phyloP scores from a whole-genome alignment of 1,139 yeast genomes.

The Pneumocystis jirovecii region DNA sequence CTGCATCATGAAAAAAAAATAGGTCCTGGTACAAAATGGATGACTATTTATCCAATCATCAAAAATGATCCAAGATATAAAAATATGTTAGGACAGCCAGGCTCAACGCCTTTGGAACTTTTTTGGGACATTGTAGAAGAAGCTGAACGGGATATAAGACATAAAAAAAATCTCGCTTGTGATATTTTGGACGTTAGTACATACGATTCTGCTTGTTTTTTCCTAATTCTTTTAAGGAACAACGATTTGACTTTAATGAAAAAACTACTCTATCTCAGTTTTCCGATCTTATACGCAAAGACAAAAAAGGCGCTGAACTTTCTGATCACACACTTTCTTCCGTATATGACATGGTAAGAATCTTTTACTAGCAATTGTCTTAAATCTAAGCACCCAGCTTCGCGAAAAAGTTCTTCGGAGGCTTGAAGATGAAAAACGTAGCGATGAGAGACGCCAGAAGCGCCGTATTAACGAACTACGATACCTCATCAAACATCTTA shows the following conservation, averaged over 20 bases:
- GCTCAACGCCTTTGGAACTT: slow-evolving; percentile 65
- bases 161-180: slow-evolving; percentile 45
- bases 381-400: slow-evolving; percentile 1
- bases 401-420: slow-evolving; percentile 18
- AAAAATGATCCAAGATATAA: slow-evolving; percentile 46
- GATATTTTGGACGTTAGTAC: slow-evolving; percentile 32
- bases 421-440: slow-evolving; percentile 24
- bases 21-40: slow-evolving; percentile 46
- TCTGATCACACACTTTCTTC: slow-evolving; percentile 12
- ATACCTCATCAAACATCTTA: slow-evolving; percentile 24
- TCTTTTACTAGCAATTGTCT: not conserved
- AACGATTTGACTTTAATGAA: slow-evolving; percentile 15
- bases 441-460: slow-evolving; percentile 24
- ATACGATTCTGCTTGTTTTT: slow-evolving; percentile 4
- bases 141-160: slow-evolving; percentile 39
- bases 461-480: slow-evolving; percentile 28
- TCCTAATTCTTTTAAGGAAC: slow-evolving; percentile 2
- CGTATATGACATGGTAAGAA: slow-evolving; percentile 12
- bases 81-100: slow-evolving; percentile 57
- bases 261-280: slow-evolving; percentile 19
- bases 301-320: slow-evolving; percentile 14
- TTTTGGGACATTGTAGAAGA: slow-evolving; percentile 66
- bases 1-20: slow-evolving; percentile 30
- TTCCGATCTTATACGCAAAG: slow-evolving; percentile 16
- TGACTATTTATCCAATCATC: slow-evolving; percentile 37